A percentile compares a stretch with the other conserved stretches of the same genome.
Evolutionary conservation across 352 stramenopile genomes (phyloP).

Genomic region (Pythium sukuiense): DNA sequence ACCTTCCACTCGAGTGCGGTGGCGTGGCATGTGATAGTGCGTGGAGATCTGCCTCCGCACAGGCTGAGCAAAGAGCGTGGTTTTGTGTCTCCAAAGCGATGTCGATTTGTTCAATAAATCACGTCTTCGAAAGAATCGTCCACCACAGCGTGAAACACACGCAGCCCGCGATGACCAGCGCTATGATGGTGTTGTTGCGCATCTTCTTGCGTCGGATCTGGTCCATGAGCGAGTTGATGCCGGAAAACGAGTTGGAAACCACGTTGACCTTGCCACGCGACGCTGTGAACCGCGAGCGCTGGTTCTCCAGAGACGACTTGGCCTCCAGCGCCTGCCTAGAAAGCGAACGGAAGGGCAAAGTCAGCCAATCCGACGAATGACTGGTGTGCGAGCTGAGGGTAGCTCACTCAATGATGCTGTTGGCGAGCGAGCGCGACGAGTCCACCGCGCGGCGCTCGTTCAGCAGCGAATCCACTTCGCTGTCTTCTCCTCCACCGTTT

Average conservation of each 20-base stretch:
- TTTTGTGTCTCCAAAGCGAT: slow-evolving; percentile 11
- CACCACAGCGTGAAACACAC: slow-evolving; percentile 98
- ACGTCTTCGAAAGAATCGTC: slow-evolving; percentile 76
- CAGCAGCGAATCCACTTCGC: slow-evolving; percentile 76
- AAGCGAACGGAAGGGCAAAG: slow-evolving; percentile 32
- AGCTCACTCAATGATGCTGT: slow-evolving; percentile 80
- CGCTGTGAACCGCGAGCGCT: slow-evolving; percentile 86
- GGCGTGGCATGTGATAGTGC: not conserved
- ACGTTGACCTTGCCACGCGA: slow-evolving; percentile 82
- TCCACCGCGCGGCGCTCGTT: slow-evolving; percentile 80
- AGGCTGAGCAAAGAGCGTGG: not conserved
- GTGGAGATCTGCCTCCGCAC: too few relatives aligned
- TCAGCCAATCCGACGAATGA: slow-evolving; percentile 1
- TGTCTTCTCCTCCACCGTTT: slow-evolving; percentile 54
- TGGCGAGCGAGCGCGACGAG: slow-evolving; percentile 77
- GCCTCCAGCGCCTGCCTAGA: slow-evolving; percentile 77
- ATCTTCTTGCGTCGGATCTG: slow-evolving; percentile 96
- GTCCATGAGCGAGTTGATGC: slow-evolving; percentile 96
- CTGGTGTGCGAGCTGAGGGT: too few relatives aligned
- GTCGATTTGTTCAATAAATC: slow-evolving; percentile 18
- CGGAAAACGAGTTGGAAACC: slow-evolving; percentile 90
- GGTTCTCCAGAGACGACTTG: slow-evolving; percentile 87
- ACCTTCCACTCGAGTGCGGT: too few relatives aligned
- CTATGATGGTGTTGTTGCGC: slow-evolving; percentile 96
- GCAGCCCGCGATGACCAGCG: slow-evolving; percentile 94